Percentiles rank a stretch among this genome's conserved stretches.
Evolutionary conservation across 306 rosid species (phyloP).

Genomic region (Senna siamea): DNA sequence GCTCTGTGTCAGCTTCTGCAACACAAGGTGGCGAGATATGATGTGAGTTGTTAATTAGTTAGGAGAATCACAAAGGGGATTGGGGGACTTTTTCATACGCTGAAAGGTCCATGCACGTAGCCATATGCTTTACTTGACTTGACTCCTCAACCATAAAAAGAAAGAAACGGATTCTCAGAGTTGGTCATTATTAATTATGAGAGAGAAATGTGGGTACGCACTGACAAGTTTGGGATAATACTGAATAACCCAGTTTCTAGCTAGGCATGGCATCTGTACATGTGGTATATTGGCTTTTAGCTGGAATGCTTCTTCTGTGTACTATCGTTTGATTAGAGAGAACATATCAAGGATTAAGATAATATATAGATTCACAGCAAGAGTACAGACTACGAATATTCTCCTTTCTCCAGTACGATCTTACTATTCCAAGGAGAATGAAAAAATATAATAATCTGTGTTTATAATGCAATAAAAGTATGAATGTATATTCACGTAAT

Average conservation of each 20-base stretch:
- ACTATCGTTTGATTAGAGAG: too few species aligned
- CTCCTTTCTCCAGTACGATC: too few species aligned
- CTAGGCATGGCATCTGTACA: too few species aligned
- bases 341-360: too few species aligned
- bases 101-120: conserved; percentile 60
- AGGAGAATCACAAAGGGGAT: conserved; percentile 19
- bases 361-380: too few species aligned
- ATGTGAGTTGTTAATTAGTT: background rate
- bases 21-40: background rate
- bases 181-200: background rate
- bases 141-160: conserved; percentile 5
- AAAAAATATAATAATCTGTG: too few species aligned
- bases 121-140: conserved; percentile 33
- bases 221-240: too few species aligned
- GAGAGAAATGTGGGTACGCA: background rate
- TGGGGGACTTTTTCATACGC: conserved; percentile 17
- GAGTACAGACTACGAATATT: too few species aligned
- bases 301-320: background rate
- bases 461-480: background rate
- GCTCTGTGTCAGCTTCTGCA: conserved; percentile 46
- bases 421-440: too few species aligned
- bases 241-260: background rate
- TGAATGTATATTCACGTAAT: background rate
- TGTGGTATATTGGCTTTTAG: too few species aligned
- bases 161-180: background rate